These are phyloP conservation scores for Lachancea sp. DNA, from an alignment of 805 yeast species.

Conservation along the genomic window DNA sequence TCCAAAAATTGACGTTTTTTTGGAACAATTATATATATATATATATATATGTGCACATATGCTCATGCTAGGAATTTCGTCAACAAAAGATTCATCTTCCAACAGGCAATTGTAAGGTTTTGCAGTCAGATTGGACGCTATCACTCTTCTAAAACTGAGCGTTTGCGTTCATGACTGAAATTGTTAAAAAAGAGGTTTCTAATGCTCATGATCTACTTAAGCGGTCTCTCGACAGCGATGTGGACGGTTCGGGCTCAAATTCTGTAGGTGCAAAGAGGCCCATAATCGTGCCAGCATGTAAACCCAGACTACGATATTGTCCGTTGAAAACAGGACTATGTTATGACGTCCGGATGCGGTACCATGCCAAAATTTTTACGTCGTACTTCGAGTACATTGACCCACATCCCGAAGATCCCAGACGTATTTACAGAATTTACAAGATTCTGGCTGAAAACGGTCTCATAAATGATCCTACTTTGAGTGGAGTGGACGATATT, in stretches of 20 bases:
- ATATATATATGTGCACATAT: neutral
- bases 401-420: slow-evolving; percentile 98
- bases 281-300: slow-evolving; percentile 49
- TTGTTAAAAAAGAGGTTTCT: neutral
- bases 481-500: slow-evolving; percentile 61
- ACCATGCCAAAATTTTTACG: slow-evolving; percentile 90
- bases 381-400: slow-evolving; percentile 90
- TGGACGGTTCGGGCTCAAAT: neutral
- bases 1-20: neutral
- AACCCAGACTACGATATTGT: slow-evolving; percentile 63
- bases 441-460: slow-evolving; percentile 94
- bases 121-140: neutral
- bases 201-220: neutral
- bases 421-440: slow-evolving; percentile 89
- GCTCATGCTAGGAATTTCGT: neutral
- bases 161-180: neutral
- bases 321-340: slow-evolving; percentile 88
- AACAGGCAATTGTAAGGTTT: neutral
- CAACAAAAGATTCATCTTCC: neutral
- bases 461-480: slow-evolving; percentile 67
- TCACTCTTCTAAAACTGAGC: neutral
- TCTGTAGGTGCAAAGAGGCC: slow-evolving; percentile 20
- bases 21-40: neutral
- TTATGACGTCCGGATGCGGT: slow-evolving; percentile 95
- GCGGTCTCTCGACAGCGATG: neutral